phyloP scores from a whole-genome alignment of 2,329 filamentous ascomycete species.

The Arachnopeziza araneosa region DNA sequence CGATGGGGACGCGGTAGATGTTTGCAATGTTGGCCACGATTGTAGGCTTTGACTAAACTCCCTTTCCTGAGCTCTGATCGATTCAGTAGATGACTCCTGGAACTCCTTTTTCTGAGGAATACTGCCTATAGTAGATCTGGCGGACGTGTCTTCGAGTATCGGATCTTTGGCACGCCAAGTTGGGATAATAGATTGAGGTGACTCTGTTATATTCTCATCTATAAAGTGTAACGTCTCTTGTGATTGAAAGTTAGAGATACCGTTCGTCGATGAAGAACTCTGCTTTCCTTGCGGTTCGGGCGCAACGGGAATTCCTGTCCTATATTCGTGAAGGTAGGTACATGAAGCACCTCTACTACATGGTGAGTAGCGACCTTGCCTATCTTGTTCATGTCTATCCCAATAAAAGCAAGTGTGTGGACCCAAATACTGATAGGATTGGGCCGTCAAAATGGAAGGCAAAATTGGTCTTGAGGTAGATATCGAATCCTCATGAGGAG shows the following conservation, averaged over 20 bases:
- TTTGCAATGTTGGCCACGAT: neutral
- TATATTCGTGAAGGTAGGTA: slow-evolving; percentile 11
- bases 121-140: neutral
- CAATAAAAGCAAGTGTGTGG: neutral
- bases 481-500: neutral
- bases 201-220: neutral
- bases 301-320: slow-evolving; percentile 1
- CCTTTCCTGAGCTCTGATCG: neutral
- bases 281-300: neutral
- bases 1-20: neutral
- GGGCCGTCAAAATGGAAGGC: too few species aligned
- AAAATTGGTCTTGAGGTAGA: neutral
- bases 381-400: neutral
- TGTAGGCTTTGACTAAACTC: neutral
- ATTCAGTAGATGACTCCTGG: too few species aligned
- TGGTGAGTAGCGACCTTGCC: neutral
- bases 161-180: neutral
- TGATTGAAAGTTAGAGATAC: neutral
- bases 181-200: neutral
- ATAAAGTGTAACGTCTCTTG: neutral
- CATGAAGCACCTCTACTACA: slow-evolving; percentile 1
- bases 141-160: neutral
- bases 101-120: neutral
- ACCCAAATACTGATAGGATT: neutral
- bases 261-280: neutral